Evolutionary conservation across 345 rosid species (phyloP).

Genomic region (Limnanthes douglasii): DNA sequence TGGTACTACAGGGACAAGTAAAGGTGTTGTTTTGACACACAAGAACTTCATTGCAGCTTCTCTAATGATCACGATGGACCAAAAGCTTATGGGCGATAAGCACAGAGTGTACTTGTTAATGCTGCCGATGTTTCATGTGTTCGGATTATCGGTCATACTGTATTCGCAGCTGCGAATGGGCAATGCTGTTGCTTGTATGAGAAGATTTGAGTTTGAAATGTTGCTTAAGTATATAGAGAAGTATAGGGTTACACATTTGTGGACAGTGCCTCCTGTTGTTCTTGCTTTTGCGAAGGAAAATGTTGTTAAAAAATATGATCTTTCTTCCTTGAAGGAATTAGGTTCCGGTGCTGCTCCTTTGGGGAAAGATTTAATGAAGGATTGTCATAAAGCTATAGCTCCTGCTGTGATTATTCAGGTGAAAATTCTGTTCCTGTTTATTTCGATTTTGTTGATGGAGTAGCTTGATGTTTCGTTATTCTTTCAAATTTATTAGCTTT

Average conservation of each 20-base stretch:
- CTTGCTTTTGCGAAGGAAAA: constrained; percentile 70
- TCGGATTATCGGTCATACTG: constrained; percentile 37
- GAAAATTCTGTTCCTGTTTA: constrained; percentile 3
- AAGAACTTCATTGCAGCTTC: constrained; percentile 65
- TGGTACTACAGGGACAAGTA: constrained; percentile 77
- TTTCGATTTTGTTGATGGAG: no score
- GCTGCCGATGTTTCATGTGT: constrained; percentile 90
- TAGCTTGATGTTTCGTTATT: no score
- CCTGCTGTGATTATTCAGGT: constrained; percentile 48
- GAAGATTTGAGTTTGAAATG: constrained; percentile 44
- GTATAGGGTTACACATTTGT: constrained; percentile 50
- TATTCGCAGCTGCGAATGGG: constrained; percentile 57
- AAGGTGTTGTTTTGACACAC: constrained; percentile 77
- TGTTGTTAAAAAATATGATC: constrained; percentile 38
- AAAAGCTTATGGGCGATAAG: constrained; percentile 36
- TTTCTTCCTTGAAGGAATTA: constrained; percentile 49
- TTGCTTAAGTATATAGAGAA: constrained; percentile 37
- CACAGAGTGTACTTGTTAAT: constrained; percentile 40
- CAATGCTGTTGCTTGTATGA: constrained; percentile 43
- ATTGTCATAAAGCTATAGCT: constrained; percentile 50
- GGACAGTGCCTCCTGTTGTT: constrained; percentile 82
- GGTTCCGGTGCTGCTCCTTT: constrained; percentile 89
- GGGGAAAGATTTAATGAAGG: constrained; percentile 80
- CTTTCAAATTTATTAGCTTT: no score
- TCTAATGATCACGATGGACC: constrained; percentile 19